phyloP scores from a whole-genome alignment of 805 yeast genomes.

The Metschnikowia koreensis region DNA sequence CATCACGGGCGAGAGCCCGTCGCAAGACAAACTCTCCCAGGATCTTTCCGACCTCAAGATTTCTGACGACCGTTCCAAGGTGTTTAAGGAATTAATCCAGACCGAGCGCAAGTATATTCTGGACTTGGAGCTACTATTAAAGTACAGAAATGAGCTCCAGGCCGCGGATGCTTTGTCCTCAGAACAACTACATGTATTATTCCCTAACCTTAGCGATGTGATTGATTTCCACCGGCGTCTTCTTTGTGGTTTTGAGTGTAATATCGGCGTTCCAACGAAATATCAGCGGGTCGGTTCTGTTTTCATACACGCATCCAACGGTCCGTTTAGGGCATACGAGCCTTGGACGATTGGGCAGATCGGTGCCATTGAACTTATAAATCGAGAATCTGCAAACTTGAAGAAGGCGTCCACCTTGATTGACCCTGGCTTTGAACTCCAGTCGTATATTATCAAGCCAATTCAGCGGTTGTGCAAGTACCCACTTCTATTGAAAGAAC shows the following conservation, averaged over 20 bases:
- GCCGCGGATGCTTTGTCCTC: constrained; percentile 66
- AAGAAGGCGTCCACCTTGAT: constrained; percentile 55
- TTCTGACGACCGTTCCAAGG: constrained; percentile 66
- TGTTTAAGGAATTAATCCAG: constrained; percentile 78
- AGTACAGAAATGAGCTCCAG: constrained; percentile 66
- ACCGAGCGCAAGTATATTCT: constrained; percentile 92
- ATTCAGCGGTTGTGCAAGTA: constrained; percentile 95
- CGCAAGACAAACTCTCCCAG: constrained; percentile 9
- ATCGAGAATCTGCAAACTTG: constrained; percentile 58
- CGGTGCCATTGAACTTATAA: constrained; percentile 79
- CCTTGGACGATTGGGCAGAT: constrained; percentile 93
- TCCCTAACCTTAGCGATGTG: constrained; percentile 80
- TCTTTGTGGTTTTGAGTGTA: constrained; percentile 84
- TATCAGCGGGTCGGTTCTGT: constrained; percentile 87
- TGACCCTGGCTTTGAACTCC: constrained; percentile 86
- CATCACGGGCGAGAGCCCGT: constrained; percentile 1
- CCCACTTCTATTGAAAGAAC: constrained; percentile 76
- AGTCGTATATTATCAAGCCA: constrained; percentile 86
- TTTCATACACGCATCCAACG: constrained; percentile 74
- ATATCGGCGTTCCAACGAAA: constrained; percentile 67
- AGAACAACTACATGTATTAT: constrained; percentile 75
- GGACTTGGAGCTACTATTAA: constrained; percentile 74
- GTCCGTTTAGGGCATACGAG: constrained; percentile 84
- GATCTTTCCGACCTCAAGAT: constrained; percentile 26
- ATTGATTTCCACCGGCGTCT: constrained; percentile 92